Evolutionary conservation across 2,329 filamentous ascomycete species (phyloP).

Genomic region (Fusarium phyllophilum): DNA sequence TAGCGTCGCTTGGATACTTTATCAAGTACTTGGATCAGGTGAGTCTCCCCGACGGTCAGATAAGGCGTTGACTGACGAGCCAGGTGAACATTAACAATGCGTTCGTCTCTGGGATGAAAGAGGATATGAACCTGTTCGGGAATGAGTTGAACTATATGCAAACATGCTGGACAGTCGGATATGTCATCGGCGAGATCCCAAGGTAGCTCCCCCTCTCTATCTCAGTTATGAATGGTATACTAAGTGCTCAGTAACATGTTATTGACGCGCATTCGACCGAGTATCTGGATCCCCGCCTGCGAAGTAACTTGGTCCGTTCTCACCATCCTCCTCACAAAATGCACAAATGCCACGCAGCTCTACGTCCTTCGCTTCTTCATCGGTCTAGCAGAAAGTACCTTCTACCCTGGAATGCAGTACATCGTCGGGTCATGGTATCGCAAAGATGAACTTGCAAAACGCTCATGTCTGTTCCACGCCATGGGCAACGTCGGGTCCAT

Average conservation of each 20-base stretch:
- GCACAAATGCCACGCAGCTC: slow-evolving; percentile 49
- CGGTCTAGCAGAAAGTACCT: slow-evolving; percentile 52
- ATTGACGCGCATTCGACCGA: slow-evolving; percentile 52
- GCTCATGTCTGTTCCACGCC: slow-evolving; percentile 55
- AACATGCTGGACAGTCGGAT: slow-evolving; percentile 68
- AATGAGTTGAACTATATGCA: slow-evolving; percentile 61
- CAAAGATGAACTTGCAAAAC: slow-evolving; percentile 55
- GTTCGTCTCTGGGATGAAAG: slow-evolving; percentile 57
- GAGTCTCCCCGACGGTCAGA: too few species aligned
- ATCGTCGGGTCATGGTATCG: slow-evolving; percentile 58
- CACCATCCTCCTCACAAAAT: slow-evolving; percentile 42
- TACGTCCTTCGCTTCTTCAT: slow-evolving; percentile 57
- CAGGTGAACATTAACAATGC: slow-evolving; percentile 43
- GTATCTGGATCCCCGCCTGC: slow-evolving; percentile 54
- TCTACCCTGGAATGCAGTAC: slow-evolving; percentile 54
- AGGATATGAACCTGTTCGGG: slow-evolving; percentile 60
- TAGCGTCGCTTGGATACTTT: slow-evolving; percentile 52
- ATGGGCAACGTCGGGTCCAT: slow-evolving; percentile 44
- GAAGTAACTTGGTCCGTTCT: slow-evolving; percentile 46
- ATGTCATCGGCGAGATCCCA: slow-evolving; percentile 60
- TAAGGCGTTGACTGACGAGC: background rate
- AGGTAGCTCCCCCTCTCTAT: slow-evolving; percentile 8
- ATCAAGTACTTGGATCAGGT: slow-evolving; percentile 52
- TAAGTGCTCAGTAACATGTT: slow-evolving; percentile 44
- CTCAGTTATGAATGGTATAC: fast-evolving